Base-by-base conservation (phyloP, 768 basidiomycete genomes). In the Rossbeevera mucosa region DNA sequence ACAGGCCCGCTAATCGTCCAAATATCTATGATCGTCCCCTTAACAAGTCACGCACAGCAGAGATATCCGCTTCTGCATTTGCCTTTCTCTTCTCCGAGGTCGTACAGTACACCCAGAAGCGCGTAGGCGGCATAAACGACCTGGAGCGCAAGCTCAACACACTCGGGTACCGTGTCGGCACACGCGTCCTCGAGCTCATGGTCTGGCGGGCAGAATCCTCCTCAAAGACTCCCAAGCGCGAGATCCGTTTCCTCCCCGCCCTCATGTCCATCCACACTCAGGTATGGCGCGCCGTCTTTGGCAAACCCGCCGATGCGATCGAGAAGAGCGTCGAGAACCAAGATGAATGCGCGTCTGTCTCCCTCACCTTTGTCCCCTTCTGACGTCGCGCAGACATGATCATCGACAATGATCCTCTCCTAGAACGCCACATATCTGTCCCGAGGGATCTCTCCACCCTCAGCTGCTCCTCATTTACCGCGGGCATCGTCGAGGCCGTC, bases 401-500 rank as follows among this genome's bases (percentile, higher is more conserved):
- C 58, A 88, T 95, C 54, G 89, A 97, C 76, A 97, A 99, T 68
- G 90, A 94, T 64, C 94, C 96, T 11, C 81, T 86, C 20, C 77
- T 97, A 57, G 94, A 96, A 56, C 84, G 91, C 53, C 79, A 91
- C 59, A 91, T 99, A 55, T 92, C 93, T 26, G 89, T 98, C 13
- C 96, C 96, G 20, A 83, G 83, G 60, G 96, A 99, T 65, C 85
- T 99, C 82, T 90, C 85, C 62, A 85, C 89, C 62, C 78, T 99
- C 33, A 94, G 89, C 61, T 97, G 94, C 64, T 96, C 93, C n/a
- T 97, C 96, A 3, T 89, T 95, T 65, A 92, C 93, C 0, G 96
- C 96, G 11, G 96, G 96, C 1, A 85, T 99, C 45, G 95, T 99
- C 12, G 96, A 99, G 71, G 96, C 94, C 11, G 91, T 95, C 14